A percentile compares a stretch with the other conserved stretches of the same genome.
These are phyloP conservation scores for Boletus vermiculosoides DNA, from an alignment of 768 basidiomycete species.

Conservation along the genomic window DNA sequence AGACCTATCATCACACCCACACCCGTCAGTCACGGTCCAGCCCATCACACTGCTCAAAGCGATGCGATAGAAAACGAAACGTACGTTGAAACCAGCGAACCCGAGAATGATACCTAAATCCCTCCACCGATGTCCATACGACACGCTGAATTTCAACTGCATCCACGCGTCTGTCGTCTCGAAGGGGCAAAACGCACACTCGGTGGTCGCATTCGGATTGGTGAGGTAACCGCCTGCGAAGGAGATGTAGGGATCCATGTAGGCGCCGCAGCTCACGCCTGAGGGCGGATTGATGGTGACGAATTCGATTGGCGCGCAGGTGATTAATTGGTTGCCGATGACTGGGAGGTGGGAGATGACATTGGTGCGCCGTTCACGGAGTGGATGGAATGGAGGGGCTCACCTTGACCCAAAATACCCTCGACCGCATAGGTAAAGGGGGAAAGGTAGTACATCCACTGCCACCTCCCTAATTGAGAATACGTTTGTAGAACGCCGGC, in stretches of 20 bases:
- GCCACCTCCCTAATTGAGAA: slow-evolving; percentile 35
- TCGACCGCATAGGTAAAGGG: slow-evolving; percentile 53
- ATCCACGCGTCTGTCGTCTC: slow-evolving; percentile 42
- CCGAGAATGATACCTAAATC: slow-evolving; percentile 11
- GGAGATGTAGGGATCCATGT: slow-evolving; percentile 49
- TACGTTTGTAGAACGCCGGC: slow-evolving; percentile 25
- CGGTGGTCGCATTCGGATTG: slow-evolving; percentile 50
- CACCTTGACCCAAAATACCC: slow-evolving; percentile 23
- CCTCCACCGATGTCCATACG: slow-evolving; percentile 9
- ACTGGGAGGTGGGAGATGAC: slow-evolving; percentile 21
- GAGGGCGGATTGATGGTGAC: slow-evolving; percentile 51
- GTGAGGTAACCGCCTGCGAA: slow-evolving; percentile 54
- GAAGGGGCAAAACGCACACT: slow-evolving; percentile 57
- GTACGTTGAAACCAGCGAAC: not conserved
- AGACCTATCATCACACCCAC: not conserved
- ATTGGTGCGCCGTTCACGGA: not conserved
- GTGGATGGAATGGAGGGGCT: not conserved
- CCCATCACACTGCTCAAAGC: not conserved
- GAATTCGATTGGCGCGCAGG: slow-evolving; percentile 53
- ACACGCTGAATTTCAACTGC: slow-evolving; percentile 1
- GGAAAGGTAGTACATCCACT: slow-evolving; percentile 36
- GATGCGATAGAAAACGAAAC: not conserved
- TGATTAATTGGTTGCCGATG: slow-evolving; percentile 41
- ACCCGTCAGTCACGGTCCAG: not conserved
- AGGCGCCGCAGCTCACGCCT: slow-evolving; percentile 53